Evolutionary conservation across 1,139 yeast species (phyloP), one percentile per base, ranked within the genome.

Genomic region (Kodamaea arcana): DNA sequence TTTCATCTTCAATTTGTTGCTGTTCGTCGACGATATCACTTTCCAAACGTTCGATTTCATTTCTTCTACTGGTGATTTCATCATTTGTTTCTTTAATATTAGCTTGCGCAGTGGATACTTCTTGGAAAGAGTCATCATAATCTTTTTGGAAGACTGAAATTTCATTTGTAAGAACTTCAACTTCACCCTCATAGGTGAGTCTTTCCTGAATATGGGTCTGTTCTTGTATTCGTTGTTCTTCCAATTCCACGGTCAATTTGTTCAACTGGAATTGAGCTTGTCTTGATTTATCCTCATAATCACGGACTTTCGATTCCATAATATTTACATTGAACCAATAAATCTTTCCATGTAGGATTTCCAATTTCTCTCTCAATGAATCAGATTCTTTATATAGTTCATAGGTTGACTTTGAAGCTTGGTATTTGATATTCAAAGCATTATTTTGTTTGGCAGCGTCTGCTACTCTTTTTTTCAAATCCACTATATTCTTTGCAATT

Each of bases 301-400:
- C 44, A 4, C 39, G 33, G 3, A 64, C 50, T 37, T 58, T 58
- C 3, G 53, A 50, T 36, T 72, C 69, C 23, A 67, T 54, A 11
- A 58, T 58, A 3, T 54, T 51, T 15, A 72, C 77, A 51, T 78
- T 76, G 32, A 69, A 65, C 88, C 90, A 82, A 39, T 72, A 61
- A n/a, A 77, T 69, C 47, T 80, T 82, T 4, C 85, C 92, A 40
- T 75, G 73, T 12, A 76, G 50, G 14, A 63, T 45, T 24, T 68
- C 64, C 38, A 73, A 65, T 40, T 63, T 64, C 29, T 61, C 57
- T 40, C 77, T 62, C 27, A 78, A 54, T 34, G 61, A 52, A 40
- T 65, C 71, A 50, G 64, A 55, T 52, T 63, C 60, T 53, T 52
- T 54, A 69, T 69, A 60, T 58, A 63, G 58, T 49, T 62, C 50